phyloP scores from a whole-genome alignment of 1,284 basidiomycete genomes.

The Rhizoctonia solani region DNA sequence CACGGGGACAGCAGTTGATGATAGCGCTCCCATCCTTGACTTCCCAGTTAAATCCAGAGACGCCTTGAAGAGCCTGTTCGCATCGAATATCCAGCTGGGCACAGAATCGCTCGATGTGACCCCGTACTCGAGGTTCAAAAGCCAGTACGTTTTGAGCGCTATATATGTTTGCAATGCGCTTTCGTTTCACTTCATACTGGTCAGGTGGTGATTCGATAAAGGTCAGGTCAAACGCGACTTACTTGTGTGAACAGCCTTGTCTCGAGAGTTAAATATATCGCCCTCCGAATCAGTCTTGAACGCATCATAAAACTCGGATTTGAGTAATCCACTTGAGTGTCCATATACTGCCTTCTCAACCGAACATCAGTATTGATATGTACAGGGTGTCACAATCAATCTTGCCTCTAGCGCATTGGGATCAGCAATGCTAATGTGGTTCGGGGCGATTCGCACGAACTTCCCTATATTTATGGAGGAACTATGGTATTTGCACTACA shows the following conservation, averaged over 20 bases:
- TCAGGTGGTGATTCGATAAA: not conserved
- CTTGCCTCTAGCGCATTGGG: slow-evolving; percentile 67
- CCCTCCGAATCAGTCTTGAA: not conserved
- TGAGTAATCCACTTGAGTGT: not conserved
- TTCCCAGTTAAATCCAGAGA: slow-evolving; percentile 32
- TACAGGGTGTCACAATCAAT: slow-evolving; percentile 25
- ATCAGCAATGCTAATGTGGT: too few species aligned
- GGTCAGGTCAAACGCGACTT: not conserved
- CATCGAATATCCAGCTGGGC: not conserved
- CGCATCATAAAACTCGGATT: not conserved
- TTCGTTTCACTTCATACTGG: slow-evolving; percentile 40
- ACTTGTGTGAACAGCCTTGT: not conserved
- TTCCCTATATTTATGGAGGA: slow-evolving; percentile 54
- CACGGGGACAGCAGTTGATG: not conserved
- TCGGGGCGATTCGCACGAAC: slow-evolving; percentile 82
- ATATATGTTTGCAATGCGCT: not conserved
- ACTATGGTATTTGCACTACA: not conserved
- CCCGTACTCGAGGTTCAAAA: not conserved
- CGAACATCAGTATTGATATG: not conserved
- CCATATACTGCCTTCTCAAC: not conserved
- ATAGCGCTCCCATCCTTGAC: not conserved
- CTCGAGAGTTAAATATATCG: not conserved
- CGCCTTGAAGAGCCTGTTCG: slow-evolving; percentile 48
- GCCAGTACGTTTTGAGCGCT: not conserved
- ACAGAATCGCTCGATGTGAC: not conserved